Evolutionary conservation across 2,329 filamentous ascomycete genomes (phyloP), one percentile per base, ranked within the genome.

Genomic region (Hortaea sp.): DNA sequence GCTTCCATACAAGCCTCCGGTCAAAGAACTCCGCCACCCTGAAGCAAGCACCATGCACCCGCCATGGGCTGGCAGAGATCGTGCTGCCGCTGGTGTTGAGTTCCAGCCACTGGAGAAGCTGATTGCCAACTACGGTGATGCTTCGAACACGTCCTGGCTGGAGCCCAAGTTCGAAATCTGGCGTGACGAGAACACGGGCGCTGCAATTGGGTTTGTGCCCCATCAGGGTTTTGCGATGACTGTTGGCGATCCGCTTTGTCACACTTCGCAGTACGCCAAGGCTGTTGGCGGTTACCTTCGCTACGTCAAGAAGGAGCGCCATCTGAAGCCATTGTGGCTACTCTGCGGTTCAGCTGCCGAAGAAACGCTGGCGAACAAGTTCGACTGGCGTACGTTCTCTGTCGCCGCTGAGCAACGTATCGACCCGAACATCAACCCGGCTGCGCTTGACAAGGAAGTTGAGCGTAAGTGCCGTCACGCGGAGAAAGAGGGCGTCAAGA

Each of bases 111-210:
- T 95, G 5, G 86, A 89, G 63, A 84, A 94, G 62, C 80, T 95
- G 38, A 88, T 95, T 63, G 88, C 88, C 61, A 95, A 95, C 66
- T 95, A 95, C 57, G 89, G 89, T 51, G 89, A 95, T 65, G 88
- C 89, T 1, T 88, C 88, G 42, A 94, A 94, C 60, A 95, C 89
- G 0, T 92, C 88, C 0, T 95, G 88, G 88, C 77, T 92, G 6
- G 89, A 95, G 63, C 85, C 88, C 5, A 81, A 88, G 5, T 95
- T 89, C 64, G 76, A 86, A 60, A 81, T 94, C 48, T 95, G 88
- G 87, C 82, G 89, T 29, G 87, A 95, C 61, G 69, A 77, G 20
- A 65, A 70, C 31, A 90, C 85, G 2, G 89, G 89, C 42, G 89
- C 88, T 0, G 88, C 88, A 5, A 76, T 95, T 31, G 85, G 88